phyloP scores from a whole-genome alignment of 495 filamentous ascomycete species.

The Cercophora newfieldiana region DNA sequence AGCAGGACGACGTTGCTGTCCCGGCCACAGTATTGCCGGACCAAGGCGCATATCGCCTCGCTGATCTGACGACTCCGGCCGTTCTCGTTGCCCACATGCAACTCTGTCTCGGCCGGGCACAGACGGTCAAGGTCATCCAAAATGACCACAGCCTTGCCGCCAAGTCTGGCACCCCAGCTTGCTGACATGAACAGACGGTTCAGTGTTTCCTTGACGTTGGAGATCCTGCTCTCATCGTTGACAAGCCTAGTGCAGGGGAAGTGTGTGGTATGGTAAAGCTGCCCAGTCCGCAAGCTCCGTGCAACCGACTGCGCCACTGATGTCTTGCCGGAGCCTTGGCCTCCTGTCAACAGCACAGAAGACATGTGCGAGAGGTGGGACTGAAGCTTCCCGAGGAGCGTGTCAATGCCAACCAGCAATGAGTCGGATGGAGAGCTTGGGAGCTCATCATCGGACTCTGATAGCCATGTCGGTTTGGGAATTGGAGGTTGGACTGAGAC shows the following conservation, averaged over 20 bases:
- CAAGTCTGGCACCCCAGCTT: constrained; percentile 82
- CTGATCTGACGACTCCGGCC: constrained; percentile 88
- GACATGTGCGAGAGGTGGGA: constrained; percentile 78
- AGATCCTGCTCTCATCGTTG: constrained; percentile 83
- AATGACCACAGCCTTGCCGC: constrained; percentile 78
- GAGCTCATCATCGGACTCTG: constrained; percentile 49
- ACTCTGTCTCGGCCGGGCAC: constrained; percentile 87
- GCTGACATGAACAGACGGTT: constrained; percentile 82
- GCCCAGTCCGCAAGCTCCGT: constrained; percentile 61
- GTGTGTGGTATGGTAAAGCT: constrained; percentile 75
- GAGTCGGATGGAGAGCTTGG: constrained; percentile 54
- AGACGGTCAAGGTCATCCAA: constrained; percentile 91
- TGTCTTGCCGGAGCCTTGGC: constrained; percentile 86
- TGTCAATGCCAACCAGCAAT: constrained; percentile 82
- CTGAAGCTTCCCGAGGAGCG: constrained; percentile 65
- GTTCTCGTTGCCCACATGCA: constrained; percentile 89
- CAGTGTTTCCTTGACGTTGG: constrained; percentile 85
- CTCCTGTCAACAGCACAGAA: constrained; percentile 85
- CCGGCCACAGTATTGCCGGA: constrained; percentile 70
- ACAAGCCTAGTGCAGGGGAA: constrained; percentile 81
- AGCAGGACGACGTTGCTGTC: constrained; percentile 81
- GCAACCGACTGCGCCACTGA: constrained; percentile 63
- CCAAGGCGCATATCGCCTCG: constrained; percentile 80
- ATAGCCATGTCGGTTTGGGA: constrained; percentile 55
- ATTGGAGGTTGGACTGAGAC: constrained; percentile 73